Base-by-base conservation (phyloP, 306 rosid genomes). In the Argentina anserina region DNA sequence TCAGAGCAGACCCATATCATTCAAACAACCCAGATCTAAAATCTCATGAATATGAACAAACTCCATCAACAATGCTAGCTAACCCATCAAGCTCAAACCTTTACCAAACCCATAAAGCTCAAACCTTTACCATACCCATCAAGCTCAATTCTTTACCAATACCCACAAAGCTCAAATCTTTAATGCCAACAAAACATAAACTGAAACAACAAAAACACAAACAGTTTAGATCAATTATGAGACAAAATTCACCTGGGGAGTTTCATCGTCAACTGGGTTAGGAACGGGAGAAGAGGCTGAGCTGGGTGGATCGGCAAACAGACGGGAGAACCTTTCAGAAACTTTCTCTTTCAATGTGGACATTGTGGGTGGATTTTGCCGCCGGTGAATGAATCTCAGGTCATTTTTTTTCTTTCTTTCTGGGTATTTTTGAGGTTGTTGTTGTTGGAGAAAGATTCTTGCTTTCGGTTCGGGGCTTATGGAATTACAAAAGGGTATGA, bases 311-410 rank as follows among this genome's bases (percentile, higher is more conserved):
- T 83, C 83, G 21, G 86, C 70, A 74, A 95, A 84, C 70, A 92
- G 73, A 81, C 88, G 77, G 7, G 91, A 85, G 18, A 94, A 55
- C 79, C 78, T 94, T 76, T 82, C 86, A 2, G 89, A 69, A 25
- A 95, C 84, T 67, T 84, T 95, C 7, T 91, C 90, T 75, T 75
- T 95, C 60, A 95, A 78, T 49, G 92, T 25, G n/a, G 83, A 10
- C 99, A 89, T 91, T 45, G 63, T 67, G 69, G 41, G 28, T 37
- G 47, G 59, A 17, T 56, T 59, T 23, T 2, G 34, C 59, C 11
- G 59, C 59, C 28, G 33, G 67, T 15, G 29, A 15, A 29, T 36
- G 55, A 37, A 50, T 41, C 60, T 59, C 71, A 25, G 67, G 66
- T 21, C 3, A 21, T 26, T 73, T 12, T 39, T 3, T 49, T 11